phyloP scores from a whole-genome alignment of 345 rosid genomes.

The Fremontodendron californicum region DNA sequence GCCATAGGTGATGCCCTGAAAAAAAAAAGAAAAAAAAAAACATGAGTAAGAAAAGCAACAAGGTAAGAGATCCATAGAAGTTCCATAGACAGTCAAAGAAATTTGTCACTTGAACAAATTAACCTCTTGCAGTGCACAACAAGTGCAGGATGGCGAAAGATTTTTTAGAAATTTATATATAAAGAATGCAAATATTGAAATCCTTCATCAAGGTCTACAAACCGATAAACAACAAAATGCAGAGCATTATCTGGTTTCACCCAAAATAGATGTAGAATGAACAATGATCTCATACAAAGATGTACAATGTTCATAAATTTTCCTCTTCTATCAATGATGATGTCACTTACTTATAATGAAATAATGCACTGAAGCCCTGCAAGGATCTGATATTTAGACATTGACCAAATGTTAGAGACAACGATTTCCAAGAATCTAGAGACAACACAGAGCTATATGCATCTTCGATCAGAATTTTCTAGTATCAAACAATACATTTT shows the following conservation, averaged over 20 bases:
- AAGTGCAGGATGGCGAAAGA: not conserved
- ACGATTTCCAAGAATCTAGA: not conserved
- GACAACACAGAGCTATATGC: not conserved
- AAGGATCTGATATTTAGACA: not conserved
- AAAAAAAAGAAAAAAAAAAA: too few species aligned
- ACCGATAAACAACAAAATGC: not conserved
- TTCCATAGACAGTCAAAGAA: not conserved
- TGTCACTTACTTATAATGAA: not conserved
- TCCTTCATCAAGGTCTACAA: not conserved
- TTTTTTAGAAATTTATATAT: not conserved
- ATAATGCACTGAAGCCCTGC: not conserved
- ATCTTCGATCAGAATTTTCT: not conserved
- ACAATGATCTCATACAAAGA: not conserved
- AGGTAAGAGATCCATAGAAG: not conserved
- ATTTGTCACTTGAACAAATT: not conserved
- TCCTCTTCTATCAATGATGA: not conserved
- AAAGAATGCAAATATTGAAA: not conserved
- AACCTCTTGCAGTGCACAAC: not conserved
- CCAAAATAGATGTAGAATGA: not conserved
- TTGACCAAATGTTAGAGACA: not conserved
- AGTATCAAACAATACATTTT: too few species aligned
- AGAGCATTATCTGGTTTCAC: not conserved
- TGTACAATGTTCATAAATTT: not conserved
- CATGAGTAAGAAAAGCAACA: conserved; percentile 5
- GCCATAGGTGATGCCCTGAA: conserved; percentile 94